Conservation (phyloP, 768 basidiomycete species). For the Boletus speciosus region DNA sequence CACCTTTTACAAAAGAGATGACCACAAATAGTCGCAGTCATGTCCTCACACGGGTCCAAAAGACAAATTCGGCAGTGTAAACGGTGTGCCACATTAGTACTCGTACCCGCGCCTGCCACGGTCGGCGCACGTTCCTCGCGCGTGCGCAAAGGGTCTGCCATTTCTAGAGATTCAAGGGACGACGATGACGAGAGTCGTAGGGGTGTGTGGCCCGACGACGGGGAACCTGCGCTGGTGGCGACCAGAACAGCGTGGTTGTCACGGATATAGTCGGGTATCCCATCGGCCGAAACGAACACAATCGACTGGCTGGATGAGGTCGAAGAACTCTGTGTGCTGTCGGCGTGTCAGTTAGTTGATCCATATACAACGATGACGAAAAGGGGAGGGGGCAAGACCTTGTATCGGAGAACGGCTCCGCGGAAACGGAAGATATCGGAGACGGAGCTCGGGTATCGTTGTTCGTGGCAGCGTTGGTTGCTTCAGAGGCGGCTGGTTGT, state of each 20-base stretch:
- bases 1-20: conserved; percentile 60
- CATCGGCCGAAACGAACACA: conserved; percentile 30
- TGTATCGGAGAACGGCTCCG: conserved; percentile 10
- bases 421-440: conserved; percentile 9
- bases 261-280: conserved; percentile 29
- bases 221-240: conserved; percentile 27
- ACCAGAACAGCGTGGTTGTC: conserved; percentile 31
- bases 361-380: background rate
- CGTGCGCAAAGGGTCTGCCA: background rate
- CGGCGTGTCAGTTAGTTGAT: background rate
- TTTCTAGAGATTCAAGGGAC: conserved; percentile 22
- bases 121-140: background rate
- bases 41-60: conserved; percentile 46
- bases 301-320: conserved; percentile 22
- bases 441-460: conserved; percentile 12
- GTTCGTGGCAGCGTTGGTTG: background rate
- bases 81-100: conserved; percentile 4
- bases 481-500: background rate
- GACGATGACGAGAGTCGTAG: conserved; percentile 23
- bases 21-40: conserved; percentile 60
- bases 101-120: background rate
- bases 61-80: conserved; percentile 52
- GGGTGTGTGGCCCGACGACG: conserved; percentile 16
- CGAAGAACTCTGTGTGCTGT: conserved; percentile 5
- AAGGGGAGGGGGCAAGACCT: conserved; percentile 10